Conservation (phyloP, 306 rosid species). For the Lathyrus sativus region DNA sequence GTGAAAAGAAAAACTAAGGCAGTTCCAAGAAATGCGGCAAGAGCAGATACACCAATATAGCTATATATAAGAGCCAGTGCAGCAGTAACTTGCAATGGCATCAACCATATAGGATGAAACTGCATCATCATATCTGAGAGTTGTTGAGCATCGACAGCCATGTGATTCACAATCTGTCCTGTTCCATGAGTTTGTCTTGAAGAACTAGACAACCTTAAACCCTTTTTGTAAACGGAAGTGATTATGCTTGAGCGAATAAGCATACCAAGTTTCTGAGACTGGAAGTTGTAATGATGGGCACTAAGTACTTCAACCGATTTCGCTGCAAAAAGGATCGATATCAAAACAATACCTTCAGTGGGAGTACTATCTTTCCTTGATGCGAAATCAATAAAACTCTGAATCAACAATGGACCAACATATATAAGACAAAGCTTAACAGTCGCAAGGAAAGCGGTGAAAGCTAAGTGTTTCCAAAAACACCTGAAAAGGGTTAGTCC, state of each 20-base stretch:
- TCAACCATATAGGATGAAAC: constrained; percentile 76
- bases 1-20: constrained; percentile 45
- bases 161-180: constrained; percentile 83
- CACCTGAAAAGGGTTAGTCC: constrained; percentile 61
- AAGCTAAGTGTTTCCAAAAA: constrained; percentile 67
- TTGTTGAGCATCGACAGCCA: constrained; percentile 91
- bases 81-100: constrained; percentile 67
- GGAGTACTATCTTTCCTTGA: constrained; percentile 55
- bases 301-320: constrained; percentile 67
- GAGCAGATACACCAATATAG: constrained; percentile 52
- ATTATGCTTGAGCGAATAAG: constrained; percentile 68
- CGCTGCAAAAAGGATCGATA: constrained; percentile 56
- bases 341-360: constrained; percentile 64
- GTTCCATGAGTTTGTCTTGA: constrained; percentile 76
- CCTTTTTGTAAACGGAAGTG: constrained; percentile 73
- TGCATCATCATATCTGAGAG: constrained; percentile 79
- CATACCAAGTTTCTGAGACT: constrained; percentile 75
- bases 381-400: constrained; percentile 66
- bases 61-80: constrained; percentile 60
- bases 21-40: constrained; percentile 58
- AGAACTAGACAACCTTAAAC: constrained; percentile 67
- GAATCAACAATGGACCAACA: constrained; percentile 73
- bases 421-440: constrained; percentile 60
- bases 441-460: constrained; percentile 67
- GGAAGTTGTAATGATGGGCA: constrained; percentile 76